These are phyloP conservation scores for Penicillium sp. DNA, from an alignment of 2,329 filamentous ascomycete genomes.

Conservation along the genomic window DNA sequence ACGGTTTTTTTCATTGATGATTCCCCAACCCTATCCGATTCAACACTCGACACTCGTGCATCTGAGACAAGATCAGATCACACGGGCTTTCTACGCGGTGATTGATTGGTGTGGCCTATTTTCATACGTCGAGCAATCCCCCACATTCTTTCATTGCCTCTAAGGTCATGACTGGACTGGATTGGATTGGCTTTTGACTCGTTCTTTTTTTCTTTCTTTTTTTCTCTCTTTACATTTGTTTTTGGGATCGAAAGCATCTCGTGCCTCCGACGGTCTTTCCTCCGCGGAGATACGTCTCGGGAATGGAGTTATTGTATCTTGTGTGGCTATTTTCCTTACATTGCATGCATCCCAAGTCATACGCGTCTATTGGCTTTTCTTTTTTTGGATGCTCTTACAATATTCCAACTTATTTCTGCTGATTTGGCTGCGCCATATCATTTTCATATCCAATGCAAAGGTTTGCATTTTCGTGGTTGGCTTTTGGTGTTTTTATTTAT, in stretches of 20 bases:
- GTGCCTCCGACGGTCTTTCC: background rate
- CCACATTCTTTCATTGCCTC: background rate
- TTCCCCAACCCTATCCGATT: slow-evolving; percentile 1
- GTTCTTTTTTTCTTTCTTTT: background rate
- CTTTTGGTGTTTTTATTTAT: background rate
- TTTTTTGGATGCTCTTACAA: background rate
- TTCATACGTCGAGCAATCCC: background rate
- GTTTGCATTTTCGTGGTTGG: background rate
- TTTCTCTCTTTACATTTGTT: background rate
- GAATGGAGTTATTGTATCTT: slow-evolving; percentile 1
- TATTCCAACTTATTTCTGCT: background rate
- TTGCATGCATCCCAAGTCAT: slow-evolving; percentile 2
- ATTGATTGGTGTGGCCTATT: background rate
- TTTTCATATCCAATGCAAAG: background rate
- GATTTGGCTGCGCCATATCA: background rate
- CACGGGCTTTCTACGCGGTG: background rate
- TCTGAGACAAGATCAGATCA: background rate
- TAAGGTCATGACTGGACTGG: background rate
- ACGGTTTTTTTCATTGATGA: slow-evolving; percentile 2
- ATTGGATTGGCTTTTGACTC: background rate
- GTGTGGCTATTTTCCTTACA: background rate
- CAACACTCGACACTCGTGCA: background rate
- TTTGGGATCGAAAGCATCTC: background rate
- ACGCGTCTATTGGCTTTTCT: background rate
- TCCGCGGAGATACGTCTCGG: background rate